Evolutionary conservation across 2,329 filamentous ascomycete species (phyloP), one percentile per base, ranked within the genome.

Genomic region (Penicillium sp.): DNA sequence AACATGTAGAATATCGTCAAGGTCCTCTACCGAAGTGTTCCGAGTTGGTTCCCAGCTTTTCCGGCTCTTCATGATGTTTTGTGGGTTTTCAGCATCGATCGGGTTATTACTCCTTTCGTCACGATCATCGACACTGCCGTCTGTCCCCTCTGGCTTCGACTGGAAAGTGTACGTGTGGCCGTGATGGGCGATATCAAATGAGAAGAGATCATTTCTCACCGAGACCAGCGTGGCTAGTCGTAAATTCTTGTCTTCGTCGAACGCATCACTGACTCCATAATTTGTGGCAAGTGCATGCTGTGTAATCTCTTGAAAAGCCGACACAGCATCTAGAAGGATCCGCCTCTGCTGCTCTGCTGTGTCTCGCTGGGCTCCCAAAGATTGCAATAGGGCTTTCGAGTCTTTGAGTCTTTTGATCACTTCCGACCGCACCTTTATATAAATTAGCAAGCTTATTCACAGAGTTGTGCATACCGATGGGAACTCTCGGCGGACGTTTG

Each of bases 401-500:
- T 9, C 21, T 42, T 25, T 42, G 3, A 42, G 40, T 13, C 21
- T 42, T 15, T 15, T 42, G 6, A 25, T 42, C 13, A 42, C 40
- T 17, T 42, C 40, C 3, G 13, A 17, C 12, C 40, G 40, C 21
- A 42, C 21, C 40, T 42, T 23, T 1, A 21, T 10, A 38, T 10
- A 42, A 23, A 9, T 23, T 9, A 42, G 19, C 13, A 25, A 19
- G 6, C 7, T 5, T 15, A 42, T 23, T 23, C 12, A 37, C n/a
- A 21, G 64, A 46, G 2, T 68, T 64, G 1, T 67, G 40, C 58
- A 48, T 42, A 80, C 75, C 57, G 73, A 72, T 3, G 79, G 78
- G 59, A 82, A 82, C 56, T 80, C 77, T 3, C 72, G 71, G n/a
- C 74, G 75, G 3, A 80, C 74, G 53, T 80, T 73, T 5, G 68